phyloP scores from a whole-genome alignment of 75 land plant species.

The Pinus albicaulis region DNA sequence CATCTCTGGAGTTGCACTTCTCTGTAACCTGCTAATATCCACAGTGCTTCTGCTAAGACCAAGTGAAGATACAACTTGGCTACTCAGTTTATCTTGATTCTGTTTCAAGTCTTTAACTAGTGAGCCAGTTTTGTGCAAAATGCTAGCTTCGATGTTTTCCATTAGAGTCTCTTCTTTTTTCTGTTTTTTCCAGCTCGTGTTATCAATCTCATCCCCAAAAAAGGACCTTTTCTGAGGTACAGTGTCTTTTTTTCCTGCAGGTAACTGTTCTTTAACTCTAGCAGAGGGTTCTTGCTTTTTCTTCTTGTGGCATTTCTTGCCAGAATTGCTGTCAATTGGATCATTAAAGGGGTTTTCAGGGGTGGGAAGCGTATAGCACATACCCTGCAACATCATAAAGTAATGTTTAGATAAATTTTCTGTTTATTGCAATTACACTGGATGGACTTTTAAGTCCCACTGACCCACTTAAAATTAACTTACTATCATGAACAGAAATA shows the following conservation, averaged over 20 bases:
- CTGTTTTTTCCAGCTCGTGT: background rate
- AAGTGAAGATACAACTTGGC: background rate
- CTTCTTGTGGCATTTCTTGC: background rate
- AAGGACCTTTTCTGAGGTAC: background rate
- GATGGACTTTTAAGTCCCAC: no score
- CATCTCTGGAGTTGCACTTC: constrained; percentile 32
- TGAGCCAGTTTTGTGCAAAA: background rate
- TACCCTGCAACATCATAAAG: constrained; percentile 59
- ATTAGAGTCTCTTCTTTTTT: background rate
- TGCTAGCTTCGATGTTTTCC: background rate
- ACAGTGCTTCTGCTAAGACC: background rate
- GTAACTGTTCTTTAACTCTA: background rate
- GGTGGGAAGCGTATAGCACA: constrained; percentile 97
- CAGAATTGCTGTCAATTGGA: constrained; percentile 7
- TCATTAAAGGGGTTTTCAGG: constrained; percentile 92
- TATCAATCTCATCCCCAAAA: background rate
- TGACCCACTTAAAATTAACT: no score
- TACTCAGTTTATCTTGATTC: constrained; percentile 4
- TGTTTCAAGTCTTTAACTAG: background rate
- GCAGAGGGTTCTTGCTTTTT: background rate
- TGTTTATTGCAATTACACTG: no score
- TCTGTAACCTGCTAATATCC: background rate
- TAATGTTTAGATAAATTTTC: background rate
- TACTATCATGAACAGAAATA: background rate
- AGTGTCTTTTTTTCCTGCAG: background rate